Percentiles rank a stretch among this genome's conserved stretches.
Conservation (phyloP, 1,284 basidiomycete genomes). For the Vanrija pseudolonga region DNA sequence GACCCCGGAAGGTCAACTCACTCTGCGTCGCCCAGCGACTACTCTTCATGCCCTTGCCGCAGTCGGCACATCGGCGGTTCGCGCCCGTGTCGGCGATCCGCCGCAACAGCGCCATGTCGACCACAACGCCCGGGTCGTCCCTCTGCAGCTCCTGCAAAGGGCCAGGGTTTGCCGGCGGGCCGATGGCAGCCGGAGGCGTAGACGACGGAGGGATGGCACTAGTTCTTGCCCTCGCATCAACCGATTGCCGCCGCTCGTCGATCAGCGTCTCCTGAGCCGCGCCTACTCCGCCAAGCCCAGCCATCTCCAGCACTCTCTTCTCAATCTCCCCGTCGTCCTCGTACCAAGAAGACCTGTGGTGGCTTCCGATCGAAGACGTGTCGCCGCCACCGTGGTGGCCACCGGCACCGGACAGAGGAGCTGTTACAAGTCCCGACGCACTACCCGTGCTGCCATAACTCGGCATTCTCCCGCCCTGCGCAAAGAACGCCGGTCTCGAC, state of each 20-base stretch:
- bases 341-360: background rate
- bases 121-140: slow-evolving; percentile 6
- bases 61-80: slow-evolving; percentile 53
- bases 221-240: no score
- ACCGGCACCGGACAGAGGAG: background rate
- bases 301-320: slow-evolving; percentile 43
- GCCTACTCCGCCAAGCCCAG: slow-evolving; percentile 22
- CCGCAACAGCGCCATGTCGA: slow-evolving; percentile 13
- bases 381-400: background rate
- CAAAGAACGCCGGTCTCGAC: slow-evolving; percentile 17
- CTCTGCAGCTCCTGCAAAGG: background rate
- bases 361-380: background rate
- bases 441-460: background rate
- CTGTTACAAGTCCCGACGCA: background rate
- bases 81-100: slow-evolving; percentile 15
- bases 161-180: no score
- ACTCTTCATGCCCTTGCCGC: slow-evolving; percentile 42
- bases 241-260: background rate
- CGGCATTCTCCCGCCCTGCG: slow-evolving; percentile 12
- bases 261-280: background rate
- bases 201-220: background rate
- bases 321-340: slow-evolving; percentile 32
- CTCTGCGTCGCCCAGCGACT: slow-evolving; percentile 48
- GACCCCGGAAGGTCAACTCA: slow-evolving; percentile 17
- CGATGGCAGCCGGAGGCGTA: no score